Base-by-base conservation (phyloP, 2,329 filamentous ascomycete species). In the Bipolaris bicolor region DNA sequence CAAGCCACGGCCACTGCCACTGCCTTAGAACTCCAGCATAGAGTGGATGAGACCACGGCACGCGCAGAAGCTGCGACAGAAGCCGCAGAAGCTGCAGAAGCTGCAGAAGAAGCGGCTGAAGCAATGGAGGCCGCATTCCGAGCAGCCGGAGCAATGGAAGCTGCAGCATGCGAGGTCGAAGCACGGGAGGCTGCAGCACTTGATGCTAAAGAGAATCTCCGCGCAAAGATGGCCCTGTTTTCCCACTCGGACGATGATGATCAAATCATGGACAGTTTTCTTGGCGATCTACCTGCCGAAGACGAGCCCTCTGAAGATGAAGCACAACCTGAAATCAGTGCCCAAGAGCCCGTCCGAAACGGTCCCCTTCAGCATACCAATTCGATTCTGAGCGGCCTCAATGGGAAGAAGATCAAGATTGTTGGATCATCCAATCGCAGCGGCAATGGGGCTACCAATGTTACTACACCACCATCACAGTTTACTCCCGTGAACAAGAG, bases 341-440 rank as follows among this genome's bases (percentile, higher is more conserved):
- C 55, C 4, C 56, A 60, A 4, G 51, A 58, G 10, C 36, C 55
- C 6, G 24, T 47, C 13, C 61, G 48, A 15, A 57, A 45, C 15
- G 64, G 60, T 1, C 63, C 63, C n/a, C 65, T 65, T 11, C 62
- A 60, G 51, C 52, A 68, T 1, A 60, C 58, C 1, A 71, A 71
- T 36, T 73, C 75, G 1, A 65, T 76, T 13, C 57, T 75, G 52
- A 58, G 64, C 20, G 66, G 66, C 5, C 71, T 71, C 65, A 57
- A 59, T 3, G 66, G 74, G n/a, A 75, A 72, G 62, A 76, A 75
- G 46, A 72, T 76, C 57, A 77, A 74, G 51, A 71, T 76, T 20
- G 67, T 75, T 1, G 62, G 62, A 37, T 54, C 67, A 13, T 58
- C 62, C 5, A 73, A 68, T 49, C 63, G 61, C 22, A 65, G 63